Base-by-base conservation (phyloP, 805 yeast genomes). In the Nakazawaea peltata region DNA sequence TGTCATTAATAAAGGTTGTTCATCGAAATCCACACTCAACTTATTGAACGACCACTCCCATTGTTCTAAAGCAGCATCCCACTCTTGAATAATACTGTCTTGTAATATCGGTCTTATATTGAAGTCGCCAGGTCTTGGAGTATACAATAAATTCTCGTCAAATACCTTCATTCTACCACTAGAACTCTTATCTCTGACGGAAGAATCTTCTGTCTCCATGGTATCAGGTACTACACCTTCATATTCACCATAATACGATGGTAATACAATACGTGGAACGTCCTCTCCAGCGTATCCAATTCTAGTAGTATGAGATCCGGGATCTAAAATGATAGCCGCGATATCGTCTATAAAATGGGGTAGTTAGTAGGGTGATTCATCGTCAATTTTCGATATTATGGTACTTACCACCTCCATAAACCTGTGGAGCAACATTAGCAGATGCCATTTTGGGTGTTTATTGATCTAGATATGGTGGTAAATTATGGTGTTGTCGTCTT, bases 221-320 rank as follows among this genome's bases (percentile, higher is more conserved):
- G 42, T 44, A 5, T 40, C 47, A 1, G 28, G 41, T 4, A 32
- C 38, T 9, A 30, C 44, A 33, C 31, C 38, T 4, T 26, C 29
- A 19, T 37, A 39, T 37, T 46, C 47, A 7, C 77, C 81, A 49
- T 74, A 85, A 41, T 56, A 69, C 1, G 95, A 82, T 3, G 96
- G 92, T 10, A 79, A 55, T 17, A 82, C 73, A 4, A 77, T 61
- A 43, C 79, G 73, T 10, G 98, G 98, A 36, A 74, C 69, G 52
- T 88, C 96, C 39, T 86, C 90, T 9, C 97, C 97, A 3, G 97
- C 88, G 56, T 74, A 87, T 1, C 98, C 98, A 14, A 81, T 75
- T 36, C 90, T 75, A 5, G 96, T 86, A 41, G 75, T 63, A 42
- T 68, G 75, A 9, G 95, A 80, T 24, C 97, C 97, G 2, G 95